Conservation (phyloP, 208 protist species). For the Leptomonas pyrrhocoris region DNA sequence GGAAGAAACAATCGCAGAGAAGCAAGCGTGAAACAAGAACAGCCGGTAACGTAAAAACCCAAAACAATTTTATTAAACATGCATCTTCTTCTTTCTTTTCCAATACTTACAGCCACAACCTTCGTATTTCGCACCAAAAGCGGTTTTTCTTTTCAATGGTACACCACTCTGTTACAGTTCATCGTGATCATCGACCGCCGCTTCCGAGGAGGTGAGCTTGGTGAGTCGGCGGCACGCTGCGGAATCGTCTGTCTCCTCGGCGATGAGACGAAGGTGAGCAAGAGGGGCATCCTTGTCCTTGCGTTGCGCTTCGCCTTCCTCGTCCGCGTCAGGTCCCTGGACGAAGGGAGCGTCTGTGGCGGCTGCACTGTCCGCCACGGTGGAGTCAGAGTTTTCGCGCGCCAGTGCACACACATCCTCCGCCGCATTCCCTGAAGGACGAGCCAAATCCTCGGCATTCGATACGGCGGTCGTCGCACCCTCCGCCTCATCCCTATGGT, state of each 20-base stretch:
- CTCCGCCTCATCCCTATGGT: too few relatives aligned
- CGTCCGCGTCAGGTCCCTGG: neutral
- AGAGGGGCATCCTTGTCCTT: neutral
- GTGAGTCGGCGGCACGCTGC: conserved; percentile 16
- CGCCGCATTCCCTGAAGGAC: neutral
- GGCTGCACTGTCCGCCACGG: conserved; percentile 6
- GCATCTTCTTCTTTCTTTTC: too few relatives aligned
- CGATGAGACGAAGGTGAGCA: conserved; percentile 22
- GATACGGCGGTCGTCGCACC: too few relatives aligned
- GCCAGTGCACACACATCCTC: neutral
- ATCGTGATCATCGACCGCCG: neutral
- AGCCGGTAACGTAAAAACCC: neutral
- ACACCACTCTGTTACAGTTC: neutral
- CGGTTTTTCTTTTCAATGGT: too few relatives aligned
- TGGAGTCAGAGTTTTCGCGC: conserved; percentile 17
- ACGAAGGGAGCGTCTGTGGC: neutral
- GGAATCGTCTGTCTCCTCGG: conserved; percentile 6
- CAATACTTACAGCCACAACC: too few relatives aligned
- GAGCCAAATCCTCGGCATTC: neutral
- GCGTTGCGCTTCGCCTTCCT: neutral
- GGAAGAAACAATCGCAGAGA: neutral
- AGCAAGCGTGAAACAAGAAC: neutral
- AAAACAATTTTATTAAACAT: too few relatives aligned
- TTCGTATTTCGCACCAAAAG: too few relatives aligned
- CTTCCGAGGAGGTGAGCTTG: neutral